Conservation (phyloP, 352 stramenopile species). For the Pythium plurisporium region DNA sequence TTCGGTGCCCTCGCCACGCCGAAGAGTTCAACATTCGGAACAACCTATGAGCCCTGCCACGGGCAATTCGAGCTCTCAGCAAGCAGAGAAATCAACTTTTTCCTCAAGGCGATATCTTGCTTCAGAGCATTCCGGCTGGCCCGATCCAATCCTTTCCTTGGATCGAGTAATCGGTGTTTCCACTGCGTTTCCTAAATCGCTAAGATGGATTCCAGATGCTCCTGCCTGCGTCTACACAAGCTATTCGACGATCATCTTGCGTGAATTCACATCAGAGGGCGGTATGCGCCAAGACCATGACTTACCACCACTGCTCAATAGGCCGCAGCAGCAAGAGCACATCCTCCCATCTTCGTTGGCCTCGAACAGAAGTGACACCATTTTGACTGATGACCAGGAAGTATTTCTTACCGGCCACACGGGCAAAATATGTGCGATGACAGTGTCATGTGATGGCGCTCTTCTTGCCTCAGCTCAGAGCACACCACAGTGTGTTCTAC, state of each 20-base stretch:
- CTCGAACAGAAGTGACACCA: too few relatives aligned
- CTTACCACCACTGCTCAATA: background rate
- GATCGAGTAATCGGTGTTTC: constrained; percentile 61
- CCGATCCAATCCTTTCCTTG: constrained; percentile 60
- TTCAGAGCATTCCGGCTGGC: constrained; percentile 38
- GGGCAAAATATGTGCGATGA: constrained; percentile 24
- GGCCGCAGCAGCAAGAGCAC: background rate
- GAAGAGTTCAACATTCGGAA: background rate
- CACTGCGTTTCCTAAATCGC: constrained; percentile 31
- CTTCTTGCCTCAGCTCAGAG: constrained; percentile 46
- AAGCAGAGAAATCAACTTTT: too few relatives aligned
- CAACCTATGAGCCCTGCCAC: too few relatives aligned
- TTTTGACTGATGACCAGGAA: constrained; percentile 20
- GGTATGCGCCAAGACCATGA: background rate
- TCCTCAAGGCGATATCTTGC: constrained; percentile 12
- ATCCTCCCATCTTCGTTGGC: background rate
- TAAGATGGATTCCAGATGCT: constrained; percentile 47
- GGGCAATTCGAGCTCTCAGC: too few relatives aligned
- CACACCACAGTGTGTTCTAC: constrained; percentile 26
- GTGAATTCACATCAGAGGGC: constrained; percentile 20
- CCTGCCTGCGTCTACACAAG: constrained; percentile 56
- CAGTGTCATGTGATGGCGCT: constrained; percentile 35
- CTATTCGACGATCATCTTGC: constrained; percentile 58
- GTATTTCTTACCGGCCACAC: constrained; percentile 24
- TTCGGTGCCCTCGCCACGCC: constrained; percentile 15